Conservation (phyloP, 306 rosid species). For the Prunus dulcis region DNA sequence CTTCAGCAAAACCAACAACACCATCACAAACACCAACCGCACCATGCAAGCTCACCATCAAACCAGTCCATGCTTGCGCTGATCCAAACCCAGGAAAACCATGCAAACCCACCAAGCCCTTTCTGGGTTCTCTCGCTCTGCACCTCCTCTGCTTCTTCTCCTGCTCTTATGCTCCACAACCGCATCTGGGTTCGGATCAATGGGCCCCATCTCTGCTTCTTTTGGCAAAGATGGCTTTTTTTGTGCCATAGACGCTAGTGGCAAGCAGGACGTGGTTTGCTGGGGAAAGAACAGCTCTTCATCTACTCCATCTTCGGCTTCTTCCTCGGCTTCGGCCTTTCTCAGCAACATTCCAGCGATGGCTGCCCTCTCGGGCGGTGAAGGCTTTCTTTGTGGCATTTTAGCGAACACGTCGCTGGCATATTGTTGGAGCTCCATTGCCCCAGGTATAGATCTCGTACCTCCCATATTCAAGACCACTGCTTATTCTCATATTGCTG, state of each 20-base stretch:
- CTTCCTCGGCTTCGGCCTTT: slow-evolving; percentile 26
- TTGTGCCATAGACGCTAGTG: slow-evolving; percentile 89
- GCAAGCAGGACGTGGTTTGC: slow-evolving; percentile 73
- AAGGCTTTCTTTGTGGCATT: slow-evolving; percentile 78
- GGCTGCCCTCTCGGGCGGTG: slow-evolving; percentile 89
- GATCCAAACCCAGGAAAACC: slow-evolving; percentile 33
- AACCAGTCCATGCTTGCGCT: slow-evolving; percentile 17
- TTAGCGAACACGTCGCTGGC: slow-evolving; percentile 70
- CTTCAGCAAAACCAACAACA: slow-evolving; percentile 24
- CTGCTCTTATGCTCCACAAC: slow-evolving; percentile 20
- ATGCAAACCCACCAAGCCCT: slow-evolving; percentile 47
- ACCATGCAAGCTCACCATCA: slow-evolving; percentile 59
- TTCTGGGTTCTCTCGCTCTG: slow-evolving; percentile 18
- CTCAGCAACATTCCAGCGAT: slow-evolving; percentile 53
- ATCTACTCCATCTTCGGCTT: slow-evolving; percentile 29
- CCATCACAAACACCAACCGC: slow-evolving; percentile 11
- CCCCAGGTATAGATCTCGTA: slow-evolving; percentile 54
- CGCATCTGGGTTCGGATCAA: slow-evolving; percentile 63
- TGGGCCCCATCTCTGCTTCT: slow-evolving; percentile 88
- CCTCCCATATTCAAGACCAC: slow-evolving; percentile 48
- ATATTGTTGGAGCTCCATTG: slow-evolving; percentile 56
- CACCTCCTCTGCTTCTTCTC: slow-evolving; percentile 21
- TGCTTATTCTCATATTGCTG: slow-evolving; percentile 68
- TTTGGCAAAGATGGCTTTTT: slow-evolving; percentile 60
- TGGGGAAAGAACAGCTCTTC: slow-evolving; percentile 69